These are phyloP conservation scores for Rugosomyces carneus DNA, from an alignment of 1,284 basidiomycete species.

Conservation along the genomic window DNA sequence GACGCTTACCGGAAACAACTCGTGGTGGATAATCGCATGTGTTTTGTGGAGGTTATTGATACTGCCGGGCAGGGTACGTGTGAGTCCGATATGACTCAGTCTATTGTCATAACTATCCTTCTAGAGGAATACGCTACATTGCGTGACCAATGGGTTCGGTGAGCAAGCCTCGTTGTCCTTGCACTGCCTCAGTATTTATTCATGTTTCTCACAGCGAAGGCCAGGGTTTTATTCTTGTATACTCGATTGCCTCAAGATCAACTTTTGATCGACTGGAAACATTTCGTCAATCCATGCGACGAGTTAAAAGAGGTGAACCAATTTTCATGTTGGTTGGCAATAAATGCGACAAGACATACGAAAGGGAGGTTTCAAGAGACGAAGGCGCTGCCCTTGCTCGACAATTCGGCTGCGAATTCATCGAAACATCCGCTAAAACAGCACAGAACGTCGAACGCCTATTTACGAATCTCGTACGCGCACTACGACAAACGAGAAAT, in stretches of 20 bases:
- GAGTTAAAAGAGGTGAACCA: conserved; percentile 86
- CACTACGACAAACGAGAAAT: conserved; percentile 68
- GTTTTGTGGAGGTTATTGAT: conserved; percentile 90
- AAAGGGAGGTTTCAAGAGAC: conserved; percentile 83
- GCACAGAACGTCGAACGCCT: conserved; percentile 92
- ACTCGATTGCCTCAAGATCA: conserved; percentile 92
- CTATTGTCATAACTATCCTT: conserved; percentile 14
- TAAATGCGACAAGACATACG: conserved; percentile 83
- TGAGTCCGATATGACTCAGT: conserved; percentile 4
- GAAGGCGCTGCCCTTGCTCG: conserved; percentile 85
- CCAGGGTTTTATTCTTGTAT: conserved; percentile 97
- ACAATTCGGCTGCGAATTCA: conserved; percentile 89
- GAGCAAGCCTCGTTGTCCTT: conserved; percentile 26
- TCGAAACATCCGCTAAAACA: conserved; percentile 95
- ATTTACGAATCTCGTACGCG: conserved; percentile 87
- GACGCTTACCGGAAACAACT: conserved; percentile 92
- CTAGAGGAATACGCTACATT: conserved; percentile 95
- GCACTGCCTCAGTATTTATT: conserved; percentile 6
- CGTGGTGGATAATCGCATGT: conserved; percentile 87
- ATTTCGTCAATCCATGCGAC: conserved; percentile 91
- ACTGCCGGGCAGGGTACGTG: conserved; percentile 87
- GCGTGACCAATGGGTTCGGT: conserved; percentile 98
- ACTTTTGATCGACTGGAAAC: conserved; percentile 94
- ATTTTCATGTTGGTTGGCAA: conserved; percentile 90
- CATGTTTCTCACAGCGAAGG: conserved; percentile 66